Conservation (phyloP, 257 asterid genomes). For the Haberlea rhodopensis region DNA sequence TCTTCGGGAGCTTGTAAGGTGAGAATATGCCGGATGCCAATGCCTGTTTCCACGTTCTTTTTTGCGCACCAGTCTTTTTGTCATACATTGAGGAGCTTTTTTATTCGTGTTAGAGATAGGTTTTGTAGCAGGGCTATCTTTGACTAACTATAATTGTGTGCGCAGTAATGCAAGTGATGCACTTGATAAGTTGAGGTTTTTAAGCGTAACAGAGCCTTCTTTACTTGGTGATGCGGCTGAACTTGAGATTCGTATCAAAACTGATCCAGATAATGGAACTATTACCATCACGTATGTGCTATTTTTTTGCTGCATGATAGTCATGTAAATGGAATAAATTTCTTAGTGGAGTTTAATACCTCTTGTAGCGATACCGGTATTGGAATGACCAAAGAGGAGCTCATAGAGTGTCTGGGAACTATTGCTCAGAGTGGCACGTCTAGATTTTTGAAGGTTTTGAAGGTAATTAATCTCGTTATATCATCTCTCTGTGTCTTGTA, state of each 20-base stretch:
- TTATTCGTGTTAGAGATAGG: too few species aligned
- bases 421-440: constrained; percentile 99
- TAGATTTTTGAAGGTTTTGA: constrained; percentile 77
- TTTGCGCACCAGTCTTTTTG: too few species aligned
- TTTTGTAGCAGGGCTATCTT: not conserved
- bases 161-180: constrained; percentile 99
- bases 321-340: constrained; percentile 9
- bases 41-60: too few species aligned
- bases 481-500: not conserved
- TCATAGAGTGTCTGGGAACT: constrained; percentile 97
- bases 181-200: constrained; percentile 89
- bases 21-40: constrained; percentile 17
- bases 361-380: constrained; percentile 81
- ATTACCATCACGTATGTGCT: constrained; percentile 65
- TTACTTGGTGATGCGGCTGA: constrained; percentile 86
- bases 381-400: constrained; percentile 99
- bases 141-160: constrained; percentile 16
- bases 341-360: constrained; percentile 14
- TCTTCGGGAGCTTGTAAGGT: constrained; percentile 98
- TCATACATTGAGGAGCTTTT: too few species aligned
- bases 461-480: constrained; percentile 43
- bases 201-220: constrained; percentile 87
- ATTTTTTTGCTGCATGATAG: not conserved
- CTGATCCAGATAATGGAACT: constrained; percentile 95
- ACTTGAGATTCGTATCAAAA: constrained; percentile 81